A percentile compares a stretch with the other conserved stretches of the same genome.
These are phyloP conservation scores for Boechera stricta DNA, from an alignment of 345 rosid genomes.

Conservation along the genomic window DNA sequence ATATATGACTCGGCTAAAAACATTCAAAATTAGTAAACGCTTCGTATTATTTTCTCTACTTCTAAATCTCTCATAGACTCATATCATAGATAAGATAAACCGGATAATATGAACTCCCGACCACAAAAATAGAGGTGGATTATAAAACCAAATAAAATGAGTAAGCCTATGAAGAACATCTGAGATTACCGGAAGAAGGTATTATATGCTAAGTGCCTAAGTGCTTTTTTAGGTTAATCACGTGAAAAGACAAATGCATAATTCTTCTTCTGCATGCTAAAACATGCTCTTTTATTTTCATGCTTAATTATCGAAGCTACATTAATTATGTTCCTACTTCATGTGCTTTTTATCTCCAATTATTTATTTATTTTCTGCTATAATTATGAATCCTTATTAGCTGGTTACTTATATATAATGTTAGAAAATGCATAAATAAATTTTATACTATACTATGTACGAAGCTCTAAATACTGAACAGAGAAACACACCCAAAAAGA, in stretches of 20 bases:
- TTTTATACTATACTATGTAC: neutral
- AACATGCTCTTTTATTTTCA: slow-evolving; percentile 31
- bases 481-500: neutral
- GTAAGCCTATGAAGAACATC: slow-evolving; percentile 27
- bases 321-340: slow-evolving; percentile 42
- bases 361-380: neutral
- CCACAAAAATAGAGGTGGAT: slow-evolving; percentile 8
- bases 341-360: slow-evolving; percentile 33
- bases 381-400: slow-evolving; percentile 17
- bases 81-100: slow-evolving; percentile 20
- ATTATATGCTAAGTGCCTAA: slow-evolving; percentile 37
- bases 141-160: slow-evolving; percentile 17
- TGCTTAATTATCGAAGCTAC: slow-evolving; percentile 40
- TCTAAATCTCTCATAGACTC: neutral
- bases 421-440: neutral
- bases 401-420: neutral
- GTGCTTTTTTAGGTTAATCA: slow-evolving; percentile 41
- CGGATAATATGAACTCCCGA: slow-evolving; percentile 3
- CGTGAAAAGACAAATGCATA: slow-evolving; percentile 45
- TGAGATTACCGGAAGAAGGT: neutral
- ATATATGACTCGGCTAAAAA: slow-evolving; percentile 14
- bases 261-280: slow-evolving; percentile 39
- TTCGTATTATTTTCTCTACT: neutral
- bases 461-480: neutral
- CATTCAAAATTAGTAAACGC: slow-evolving; percentile 16